Evolutionary conservation across 2,329 filamentous ascomycete genomes (phyloP), one percentile per base, ranked within the genome.

Genomic region (Dactylellina leptospora): DNA sequence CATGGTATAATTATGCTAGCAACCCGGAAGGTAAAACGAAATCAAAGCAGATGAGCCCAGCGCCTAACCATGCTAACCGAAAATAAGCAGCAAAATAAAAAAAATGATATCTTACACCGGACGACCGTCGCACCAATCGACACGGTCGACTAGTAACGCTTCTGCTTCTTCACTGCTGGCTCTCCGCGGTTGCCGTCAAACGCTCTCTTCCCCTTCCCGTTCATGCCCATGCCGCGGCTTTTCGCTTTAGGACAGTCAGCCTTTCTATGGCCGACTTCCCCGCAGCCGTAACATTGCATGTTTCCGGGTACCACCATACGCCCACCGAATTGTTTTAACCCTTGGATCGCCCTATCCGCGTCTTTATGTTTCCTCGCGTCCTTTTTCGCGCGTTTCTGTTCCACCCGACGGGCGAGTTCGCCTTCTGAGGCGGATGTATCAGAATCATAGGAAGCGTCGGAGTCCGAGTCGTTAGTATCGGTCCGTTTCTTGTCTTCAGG

Each of bases 291-390:
- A 28, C 68, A 72, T 20, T 59, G 27, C 11, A 72, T 54, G 45
- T 63, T 48, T 10, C 10, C 11, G 16, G 51, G 11, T 4, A 36
- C 16, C 16, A 53, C 33, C 11, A 44, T 40, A 4, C 59, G 25
- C 18, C 59, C 68, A 33, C 68, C 68, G 16, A 72, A 54, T 25
- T 72, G 68, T 28, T 42, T 64, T 11, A 72, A 16, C 2, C 40
- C 40, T 5, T 47, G 44, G 18, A 72, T 20, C 2, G 68, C 16
- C 33, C 25, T 45, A 54, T 72, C 68, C 8, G 68, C 68, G 2
- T 45, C 51, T 11, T 64, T 64, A 20, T 64, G 23, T 23, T 50
- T 58, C 45, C 47, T 68, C 4, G 22, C 53, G 8, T 25, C 25
- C 18, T 56, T 58, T 10, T 36, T 50, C 4, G 54, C 45, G n/a